Conservation (phyloP, 2,329 filamentous ascomycete species). For the Cucurbitaria berberidis region DNA sequence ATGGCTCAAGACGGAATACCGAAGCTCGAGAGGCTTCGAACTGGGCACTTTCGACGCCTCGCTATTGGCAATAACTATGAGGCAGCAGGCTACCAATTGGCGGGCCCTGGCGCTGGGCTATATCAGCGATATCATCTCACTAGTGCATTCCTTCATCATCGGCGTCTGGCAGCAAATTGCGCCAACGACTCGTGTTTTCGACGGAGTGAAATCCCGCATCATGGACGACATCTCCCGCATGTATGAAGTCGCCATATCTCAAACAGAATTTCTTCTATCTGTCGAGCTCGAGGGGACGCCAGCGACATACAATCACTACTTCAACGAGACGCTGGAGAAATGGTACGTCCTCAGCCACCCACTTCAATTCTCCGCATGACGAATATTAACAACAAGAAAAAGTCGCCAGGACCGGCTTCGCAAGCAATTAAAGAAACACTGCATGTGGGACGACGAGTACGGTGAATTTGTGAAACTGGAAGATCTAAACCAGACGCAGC, state of each 20-base stretch:
- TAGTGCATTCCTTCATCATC: slow-evolving; percentile 61
- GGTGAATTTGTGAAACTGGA: too few relatives aligned
- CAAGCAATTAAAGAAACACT: too few relatives aligned
- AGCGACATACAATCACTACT: slow-evolving; percentile 60
- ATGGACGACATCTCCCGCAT: slow-evolving; percentile 51
- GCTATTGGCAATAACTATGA: slow-evolving; percentile 57
- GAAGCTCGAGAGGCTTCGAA: slow-evolving; percentile 53
- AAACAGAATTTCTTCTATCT: slow-evolving; percentile 59
- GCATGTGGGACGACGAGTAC: too few relatives aligned
- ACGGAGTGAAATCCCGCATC: neutral
- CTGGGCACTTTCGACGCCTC: slow-evolving; percentile 56
- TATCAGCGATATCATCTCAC: slow-evolving; percentile 57
- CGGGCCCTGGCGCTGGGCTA: slow-evolving; percentile 55
- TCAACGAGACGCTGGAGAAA: too few relatives aligned
- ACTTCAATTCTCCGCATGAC: too few relatives aligned
- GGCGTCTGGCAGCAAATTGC: neutral
- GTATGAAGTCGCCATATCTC: slow-evolving; percentile 57
- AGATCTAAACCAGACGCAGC: too few relatives aligned
- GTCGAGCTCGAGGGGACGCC: slow-evolving; percentile 58
- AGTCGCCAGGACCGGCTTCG: too few relatives aligned
- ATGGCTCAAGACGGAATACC: slow-evolving; percentile 57
- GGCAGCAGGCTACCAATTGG: slow-evolving; percentile 63
- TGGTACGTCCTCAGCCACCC: too few relatives aligned
- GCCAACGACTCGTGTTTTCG: neutral
- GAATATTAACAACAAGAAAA: too few relatives aligned